A percentile compares a stretch with the other conserved stretches of the same genome.
Evolutionary conservation across 805 yeast species (phyloP).

Genomic region (Wickerhamiella azyma): DNA sequence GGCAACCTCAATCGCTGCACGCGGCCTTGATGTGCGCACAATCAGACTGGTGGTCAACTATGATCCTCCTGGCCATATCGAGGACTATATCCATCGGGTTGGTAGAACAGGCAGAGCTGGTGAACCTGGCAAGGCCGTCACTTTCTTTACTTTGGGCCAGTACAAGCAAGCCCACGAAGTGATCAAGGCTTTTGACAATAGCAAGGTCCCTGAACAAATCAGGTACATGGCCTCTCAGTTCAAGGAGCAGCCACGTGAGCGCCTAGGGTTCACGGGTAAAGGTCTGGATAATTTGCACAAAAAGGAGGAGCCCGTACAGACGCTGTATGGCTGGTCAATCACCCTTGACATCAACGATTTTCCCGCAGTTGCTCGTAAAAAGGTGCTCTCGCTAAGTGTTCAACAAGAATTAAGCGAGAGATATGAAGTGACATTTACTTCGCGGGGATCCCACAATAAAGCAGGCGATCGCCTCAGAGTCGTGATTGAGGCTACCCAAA

Average conservation of each 20-base stretch:
- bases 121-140: constrained; percentile 55
- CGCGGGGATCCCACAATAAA: constrained; percentile 66
- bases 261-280: constrained; percentile 76
- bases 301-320: constrained; percentile 15
- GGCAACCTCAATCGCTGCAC: constrained; percentile 89
- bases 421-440: constrained; percentile 53
- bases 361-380: constrained; percentile 37
- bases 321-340: constrained; percentile 33
- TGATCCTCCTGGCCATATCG: constrained; percentile 76
- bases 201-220: not conserved
- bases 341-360: constrained; percentile 68
- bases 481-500: constrained; percentile 61
- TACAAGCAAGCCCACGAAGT: constrained; percentile 54
- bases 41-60: constrained; percentile 69
- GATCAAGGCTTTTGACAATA: constrained; percentile 14
- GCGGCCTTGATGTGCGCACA: constrained; percentile 89
- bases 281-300: constrained; percentile 69
- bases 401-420: constrained; percentile 11
- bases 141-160: constrained; percentile 52
- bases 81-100: constrained; percentile 90
- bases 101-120: constrained; percentile 96
- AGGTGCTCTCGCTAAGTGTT: constrained; percentile 14
- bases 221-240: not conserved
- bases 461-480: constrained; percentile 57
- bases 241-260: constrained; percentile 23